These are phyloP conservation scores for Aspergillus sclerotiicarbonarius DNA, from an alignment of 495 filamentous ascomycete genomes.

Conservation along the genomic window DNA sequence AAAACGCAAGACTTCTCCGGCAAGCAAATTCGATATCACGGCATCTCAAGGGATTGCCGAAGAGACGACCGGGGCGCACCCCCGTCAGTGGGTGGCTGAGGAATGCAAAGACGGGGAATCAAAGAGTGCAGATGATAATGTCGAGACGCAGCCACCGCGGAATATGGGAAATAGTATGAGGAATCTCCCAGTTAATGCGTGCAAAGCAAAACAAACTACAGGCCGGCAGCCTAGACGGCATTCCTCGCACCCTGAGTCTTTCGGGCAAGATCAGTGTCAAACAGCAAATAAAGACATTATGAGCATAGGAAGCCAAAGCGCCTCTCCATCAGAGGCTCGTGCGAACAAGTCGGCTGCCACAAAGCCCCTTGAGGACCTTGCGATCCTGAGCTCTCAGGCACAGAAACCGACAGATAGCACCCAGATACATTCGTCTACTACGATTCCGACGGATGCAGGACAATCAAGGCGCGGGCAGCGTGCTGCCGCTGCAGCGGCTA, in stretches of 20 bases:
- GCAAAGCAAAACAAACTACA: conserved; percentile 15
- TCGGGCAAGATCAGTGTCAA: conserved; percentile 5
- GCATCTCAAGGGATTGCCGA: not conserved
- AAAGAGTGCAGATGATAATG: not conserved
- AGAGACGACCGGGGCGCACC: not conserved
- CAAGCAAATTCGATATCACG: conserved; percentile 13
- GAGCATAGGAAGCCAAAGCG: conserved; percentile 7
- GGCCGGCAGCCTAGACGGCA: conserved; percentile 35
- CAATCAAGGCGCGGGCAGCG: conserved; percentile 32
- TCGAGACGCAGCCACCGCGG: not conserved
- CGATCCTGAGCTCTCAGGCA: not conserved
- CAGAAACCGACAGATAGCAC: not conserved
- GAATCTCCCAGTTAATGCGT: not conserved
- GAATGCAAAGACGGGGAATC: not conserved
- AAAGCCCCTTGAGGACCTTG: not conserved
- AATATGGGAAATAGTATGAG: not conserved
- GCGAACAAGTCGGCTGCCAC: not conserved
- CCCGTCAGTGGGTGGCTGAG: not conserved
- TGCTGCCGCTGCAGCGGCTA: conserved; percentile 36
- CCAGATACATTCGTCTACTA: not conserved
- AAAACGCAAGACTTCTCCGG: conserved; percentile 32
- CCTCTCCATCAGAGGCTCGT: not conserved
- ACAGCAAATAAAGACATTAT: conserved; percentile 10
- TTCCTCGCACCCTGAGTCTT: conserved; percentile 35
- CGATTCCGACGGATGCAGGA: conserved; percentile 13